phyloP scores from a whole-genome alignment of 805 yeast genomes.

The Candida palmyrensis region DNA sequence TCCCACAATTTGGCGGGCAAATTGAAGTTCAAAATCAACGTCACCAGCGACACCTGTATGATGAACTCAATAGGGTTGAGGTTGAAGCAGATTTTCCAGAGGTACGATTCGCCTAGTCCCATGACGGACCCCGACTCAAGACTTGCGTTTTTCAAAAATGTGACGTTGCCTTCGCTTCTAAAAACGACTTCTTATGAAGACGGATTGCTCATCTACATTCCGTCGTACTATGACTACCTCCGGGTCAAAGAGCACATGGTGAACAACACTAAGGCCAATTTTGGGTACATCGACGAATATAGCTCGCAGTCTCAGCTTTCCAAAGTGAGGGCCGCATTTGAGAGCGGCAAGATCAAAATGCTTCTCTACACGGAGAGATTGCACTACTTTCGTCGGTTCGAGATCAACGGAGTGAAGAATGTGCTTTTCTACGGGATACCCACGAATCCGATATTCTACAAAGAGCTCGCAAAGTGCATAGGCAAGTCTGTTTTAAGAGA shows the following conservation, averaged over 20 bases:
- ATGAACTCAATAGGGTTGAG: conserved; percentile 62
- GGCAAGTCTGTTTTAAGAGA: conserved; percentile 58
- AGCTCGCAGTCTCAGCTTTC: conserved; percentile 66
- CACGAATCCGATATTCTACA: conserved; percentile 75
- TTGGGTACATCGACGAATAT: conserved; percentile 80
- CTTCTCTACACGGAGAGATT: conserved; percentile 90
- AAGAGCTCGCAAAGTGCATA: conserved; percentile 66
- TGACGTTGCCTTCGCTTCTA: conserved; percentile 66
- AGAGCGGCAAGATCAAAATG: conserved; percentile 54
- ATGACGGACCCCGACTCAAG: conserved; percentile 74
- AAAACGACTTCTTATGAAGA: conserved; percentile 56
- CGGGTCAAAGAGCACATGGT: conserved; percentile 69
- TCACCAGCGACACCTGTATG: conserved; percentile 44
- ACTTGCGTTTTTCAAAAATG: conserved; percentile 73
- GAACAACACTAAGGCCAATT: conserved; percentile 56
- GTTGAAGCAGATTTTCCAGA: conserved; percentile 63
- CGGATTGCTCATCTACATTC: conserved; percentile 78
- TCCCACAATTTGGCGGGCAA: conserved; percentile 58
- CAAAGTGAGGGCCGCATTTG: conserved; percentile 66
- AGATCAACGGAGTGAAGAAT: conserved; percentile 77
- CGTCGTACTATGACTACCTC: conserved; percentile 81
- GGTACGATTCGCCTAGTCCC: conserved; percentile 54
- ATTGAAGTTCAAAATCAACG: conserved; percentile 46
- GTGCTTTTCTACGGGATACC: conserved; percentile 83
- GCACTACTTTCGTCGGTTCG: conserved; percentile 86